Base-by-base conservation (phyloP, 805 yeast genomes). In the Saturnispora bothae region DNA sequence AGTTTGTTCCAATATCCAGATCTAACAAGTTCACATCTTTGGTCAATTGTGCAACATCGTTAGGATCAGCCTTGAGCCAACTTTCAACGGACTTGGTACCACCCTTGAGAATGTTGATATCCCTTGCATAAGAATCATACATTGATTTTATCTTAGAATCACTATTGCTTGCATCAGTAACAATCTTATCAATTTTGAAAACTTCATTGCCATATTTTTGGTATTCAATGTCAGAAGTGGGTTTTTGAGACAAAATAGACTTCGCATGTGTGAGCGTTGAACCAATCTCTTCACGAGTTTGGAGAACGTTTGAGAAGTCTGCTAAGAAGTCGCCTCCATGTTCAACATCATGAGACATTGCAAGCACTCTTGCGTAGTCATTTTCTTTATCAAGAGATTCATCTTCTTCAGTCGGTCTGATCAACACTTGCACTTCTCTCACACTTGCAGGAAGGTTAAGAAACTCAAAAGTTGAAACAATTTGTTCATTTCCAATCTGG, bases 401-500 rank as follows among this genome's bases (percentile, higher is more conserved):
- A 25, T 40, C 43, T 4, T 39, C 41, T 4, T 37, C 39, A n/a
- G n/a, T n/a, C n/a, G n/a, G n/a, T 20, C 43, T 48, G 5, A 54
- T 33, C 19, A 59, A 41, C n/a, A 44, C 39, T 44, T 72, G 74
- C 30, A 83, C 53, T 17, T 71, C 76, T 13, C 62, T 68, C 26
- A 83, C 57, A 3, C 83, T 70, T 31, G 66, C 66, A 2, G 96
- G 95, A 39, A 89, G 63, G 40, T 79, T 78, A 46, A 85, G 69
- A 48, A 72, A 85, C 49, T 86, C 97, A 41, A 86, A 66, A 8
- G 83, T 83, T 1, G 95, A 83, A 2, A 68, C 58, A 34, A 81
- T 67, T 52, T 88, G 92, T 55, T 83, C 82, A 50, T 84, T 75
- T 0, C 94, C 80, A 8, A 86, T 70, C 40, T 83, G 88, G 17